Base-by-base conservation (phyloP, 495 filamentous ascomycete species). In the Neurospora sp. region DNA sequence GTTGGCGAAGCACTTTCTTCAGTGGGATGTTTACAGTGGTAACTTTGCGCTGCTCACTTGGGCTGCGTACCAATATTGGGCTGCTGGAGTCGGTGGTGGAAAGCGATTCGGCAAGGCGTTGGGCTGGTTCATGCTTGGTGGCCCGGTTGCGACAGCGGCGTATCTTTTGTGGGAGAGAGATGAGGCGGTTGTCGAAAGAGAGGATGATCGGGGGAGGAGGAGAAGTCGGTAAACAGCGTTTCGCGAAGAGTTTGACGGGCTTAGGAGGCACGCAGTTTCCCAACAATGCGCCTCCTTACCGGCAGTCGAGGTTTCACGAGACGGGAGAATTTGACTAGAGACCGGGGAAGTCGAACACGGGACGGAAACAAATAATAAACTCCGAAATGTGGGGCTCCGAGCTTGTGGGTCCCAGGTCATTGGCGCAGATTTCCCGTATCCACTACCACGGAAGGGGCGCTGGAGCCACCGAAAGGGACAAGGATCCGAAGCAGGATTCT, bases 131-230 rank as follows among this genome's bases (percentile, higher is more conserved):
- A 39, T 83, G 69, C 15, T 89, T 19, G 79, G 81, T 4, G 89
- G 89, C 0, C 89, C 88, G 0, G 78, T 80, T 0, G 88, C 84
- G 4, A 84, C 83, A 13, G 84, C 85, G 1, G 78, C 87, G 15
- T 84, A 85, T 69, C 79, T 89, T 74, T 78, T 89, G 28, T 90
- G 88, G 88, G 87, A 86, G 73, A 82, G 87, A 34, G 88, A 90
- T 77, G 86, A 86, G 74, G 28, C 54, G 7, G 54, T 36, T 66
- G 15, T 66, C 17, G 54, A 34, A 6, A 34, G 54, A 34, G 54
- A 66, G 13, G 54, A 66, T 66, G 54, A 66, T 34, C 54, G 54
- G 54, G 54, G 54, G 13, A 66, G 54, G 15, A 66, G 54, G 54
- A 66, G 54, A 66, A 66, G 28, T 66, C 54, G 54, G 54, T 66